A percentile compares a stretch with the other conserved stretches of the same genome.
These are phyloP conservation scores for Ophiostoma ips DNA, from an alignment of 2,329 filamentous ascomycete genomes.

Conservation along the genomic window DNA sequence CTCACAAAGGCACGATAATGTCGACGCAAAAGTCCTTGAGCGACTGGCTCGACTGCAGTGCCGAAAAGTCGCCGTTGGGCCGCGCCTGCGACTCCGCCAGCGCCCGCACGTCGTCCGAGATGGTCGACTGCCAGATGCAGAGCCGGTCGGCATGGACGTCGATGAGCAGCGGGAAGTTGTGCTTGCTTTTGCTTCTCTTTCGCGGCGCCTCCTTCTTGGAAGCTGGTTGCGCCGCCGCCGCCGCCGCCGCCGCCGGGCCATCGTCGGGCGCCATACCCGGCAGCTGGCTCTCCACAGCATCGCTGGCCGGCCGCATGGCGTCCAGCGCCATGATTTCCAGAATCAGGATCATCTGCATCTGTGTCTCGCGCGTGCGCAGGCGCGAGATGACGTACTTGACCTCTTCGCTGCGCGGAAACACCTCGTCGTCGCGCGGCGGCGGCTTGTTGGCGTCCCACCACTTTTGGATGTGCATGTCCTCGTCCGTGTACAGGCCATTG, in stretches of 20 bases:
- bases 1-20: conserved; percentile 66
- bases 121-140: conserved; percentile 73
- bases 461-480: conserved; percentile 47
- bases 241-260: not conserved
- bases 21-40: conserved; percentile 69
- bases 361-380: conserved; percentile 61
- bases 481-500: conserved; percentile 52
- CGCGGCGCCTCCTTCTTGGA: conserved; percentile 26
- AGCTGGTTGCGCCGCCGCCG: not conserved
- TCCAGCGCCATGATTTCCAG: conserved; percentile 64
- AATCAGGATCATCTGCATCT: conserved; percentile 67
- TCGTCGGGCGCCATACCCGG: conserved; percentile 26
- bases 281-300: conserved; percentile 31
- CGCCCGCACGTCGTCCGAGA: conserved; percentile 41
- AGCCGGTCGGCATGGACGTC: conserved; percentile 65
- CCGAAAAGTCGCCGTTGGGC: conserved; percentile 18
- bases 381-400: conserved; percentile 49
- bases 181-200: conserved; percentile 39
- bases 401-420: conserved; percentile 33
- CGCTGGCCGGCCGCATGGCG: conserved; percentile 25
- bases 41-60: conserved; percentile 38
- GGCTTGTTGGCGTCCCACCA: conserved; percentile 57
- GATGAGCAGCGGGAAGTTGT: conserved; percentile 50
- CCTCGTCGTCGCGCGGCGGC: conserved; percentile 33
- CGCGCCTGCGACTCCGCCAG: conserved; percentile 33